Percentiles rank a stretch among this genome's conserved stretches.
phyloP scores from a whole-genome alignment of 192 early-diverging fungal species.

The Coemansia biformis region DNA sequence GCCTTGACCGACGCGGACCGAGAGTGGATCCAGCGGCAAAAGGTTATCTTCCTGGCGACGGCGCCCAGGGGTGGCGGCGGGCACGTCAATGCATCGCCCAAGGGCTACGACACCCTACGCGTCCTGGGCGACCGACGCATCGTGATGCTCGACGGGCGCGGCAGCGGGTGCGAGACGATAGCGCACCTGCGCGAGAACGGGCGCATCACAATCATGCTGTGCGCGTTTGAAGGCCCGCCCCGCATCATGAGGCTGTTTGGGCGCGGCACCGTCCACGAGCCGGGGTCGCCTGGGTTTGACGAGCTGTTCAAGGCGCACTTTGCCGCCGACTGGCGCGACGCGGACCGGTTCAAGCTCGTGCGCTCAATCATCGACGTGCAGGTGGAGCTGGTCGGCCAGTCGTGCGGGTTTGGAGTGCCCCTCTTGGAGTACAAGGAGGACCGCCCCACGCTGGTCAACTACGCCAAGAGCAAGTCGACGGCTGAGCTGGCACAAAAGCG shows the following conservation, averaged over 20 bases:
- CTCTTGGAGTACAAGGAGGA: slow-evolving; percentile 52
- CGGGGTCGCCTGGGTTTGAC: slow-evolving; percentile 48
- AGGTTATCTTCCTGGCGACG: slow-evolving; percentile 56
- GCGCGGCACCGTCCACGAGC: slow-evolving; percentile 50
- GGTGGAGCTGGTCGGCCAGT: slow-evolving; percentile 53
- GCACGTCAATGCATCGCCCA: slow-evolving; percentile 57
- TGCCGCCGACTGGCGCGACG: slow-evolving; percentile 25
- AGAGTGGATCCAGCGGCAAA: slow-evolving; percentile 55
- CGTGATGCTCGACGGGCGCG: slow-evolving; percentile 34
- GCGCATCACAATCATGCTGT: slow-evolving; percentile 61
- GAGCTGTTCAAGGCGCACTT: slow-evolving; percentile 47
- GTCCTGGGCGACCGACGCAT: slow-evolving; percentile 41
- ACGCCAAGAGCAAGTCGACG: slow-evolving; percentile 32
- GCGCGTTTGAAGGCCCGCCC: slow-evolving; percentile 60
- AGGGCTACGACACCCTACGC: slow-evolving; percentile 56
- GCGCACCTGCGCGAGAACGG: slow-evolving; percentile 61
- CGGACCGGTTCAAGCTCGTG: slow-evolving; percentile 39
- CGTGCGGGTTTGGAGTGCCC: slow-evolving; percentile 61
- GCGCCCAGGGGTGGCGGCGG: slow-evolving; percentile 51
- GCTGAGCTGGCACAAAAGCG: slow-evolving; percentile 34
- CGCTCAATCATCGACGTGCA: slow-evolving; percentile 55
- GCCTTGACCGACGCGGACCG: slow-evolving; percentile 42
- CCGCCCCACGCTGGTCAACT: slow-evolving; percentile 49
- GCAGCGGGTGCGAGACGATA: slow-evolving; percentile 56
- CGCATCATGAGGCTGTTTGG: slow-evolving; percentile 60